Evolutionary conservation across 2,329 filamentous ascomycete species (phyloP), one percentile per base, ranked within the genome.

Genomic region (Rachicladosporium sp.): DNA sequence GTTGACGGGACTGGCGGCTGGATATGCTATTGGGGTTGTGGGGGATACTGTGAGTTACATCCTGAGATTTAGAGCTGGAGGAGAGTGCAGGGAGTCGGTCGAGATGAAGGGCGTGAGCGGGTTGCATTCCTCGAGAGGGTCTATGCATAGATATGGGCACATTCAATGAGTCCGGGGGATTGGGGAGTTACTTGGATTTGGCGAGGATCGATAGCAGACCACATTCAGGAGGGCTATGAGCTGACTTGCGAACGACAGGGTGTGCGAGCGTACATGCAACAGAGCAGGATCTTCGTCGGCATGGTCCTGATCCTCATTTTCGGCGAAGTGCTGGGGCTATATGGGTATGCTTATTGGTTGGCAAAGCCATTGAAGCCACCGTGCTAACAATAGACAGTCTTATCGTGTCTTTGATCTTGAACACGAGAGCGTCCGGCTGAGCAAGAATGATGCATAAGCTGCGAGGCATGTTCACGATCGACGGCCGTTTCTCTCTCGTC

Each of bases 251-350:
- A 7, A n/a, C n/a, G 2, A 43, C 39, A 76, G 72, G 76, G 91
- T 45, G 89, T 96, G 38, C 79, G 91, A 53, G 80, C 87, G 42
- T 96, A 93, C 68, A 94, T 98, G 87, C 78, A 86, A 56, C 91
- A 98, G 64, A 93, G 84, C 36, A 77, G 89, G 47, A 82, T 98
- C 50, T 98, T 95, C 54, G 91, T 98, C 36, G 91, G 91, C 63
- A 96, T 96, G 91, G 89, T 98, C 35, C 68, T 98, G 54, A 96
- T 96, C 52, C 74, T 96, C 47, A 98, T 98, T 75, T 98, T 98
- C 60, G 91, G 86, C 42, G 91, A 98, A 71, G 91, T 98, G 11
- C 62, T 98, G 59, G 91, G 91, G 62, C 79, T 98, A 27, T 98
- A 98, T 57, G 91, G 91, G 86, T 94, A 71, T 51, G 80, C 61